Evolutionary conservation across 345 rosid species (phyloP).

Genomic region (Hypericum androsaemum): DNA sequence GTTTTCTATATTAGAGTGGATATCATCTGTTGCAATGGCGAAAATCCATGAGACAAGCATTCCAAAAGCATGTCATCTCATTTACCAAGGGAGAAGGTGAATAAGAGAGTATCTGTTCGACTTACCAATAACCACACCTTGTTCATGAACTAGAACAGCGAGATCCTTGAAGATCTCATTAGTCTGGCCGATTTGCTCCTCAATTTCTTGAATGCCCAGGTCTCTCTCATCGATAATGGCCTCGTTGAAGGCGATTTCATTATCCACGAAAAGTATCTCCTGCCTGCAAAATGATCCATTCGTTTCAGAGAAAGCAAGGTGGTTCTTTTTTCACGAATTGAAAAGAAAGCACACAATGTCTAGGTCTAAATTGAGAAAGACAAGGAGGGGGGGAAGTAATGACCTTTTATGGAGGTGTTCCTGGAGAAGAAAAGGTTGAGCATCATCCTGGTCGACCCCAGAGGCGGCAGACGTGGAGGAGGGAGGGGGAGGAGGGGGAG

Average conservation of each 20-base stretch:
- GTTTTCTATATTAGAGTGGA: slow-evolving; percentile 44
- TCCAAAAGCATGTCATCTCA: not conserved
- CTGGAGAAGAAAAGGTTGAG: not conserved
- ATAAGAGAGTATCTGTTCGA: slow-evolving; percentile 4
- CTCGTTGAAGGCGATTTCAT: slow-evolving; percentile 60
- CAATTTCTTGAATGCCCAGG: slow-evolving; percentile 48
- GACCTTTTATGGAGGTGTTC: not conserved
- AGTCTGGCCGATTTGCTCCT: slow-evolving; percentile 52
- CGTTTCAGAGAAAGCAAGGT: slow-evolving; percentile 3
- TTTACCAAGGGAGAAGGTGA: slow-evolving; percentile 8
- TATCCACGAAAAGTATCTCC: slow-evolving; percentile 42
- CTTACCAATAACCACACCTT: slow-evolving; percentile 58
- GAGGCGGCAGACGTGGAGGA: slow-evolving; percentile 16
- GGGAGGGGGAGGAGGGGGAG: slow-evolving; percentile 35
- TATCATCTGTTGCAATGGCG: slow-evolving; percentile 36
- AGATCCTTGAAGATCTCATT: slow-evolving; percentile 65
- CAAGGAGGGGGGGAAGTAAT: not conserved
- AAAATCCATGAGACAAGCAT: not conserved
- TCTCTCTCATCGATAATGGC: slow-evolving; percentile 66
- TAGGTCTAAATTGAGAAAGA: too few relatives aligned
- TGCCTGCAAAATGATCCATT: slow-evolving; percentile 26
- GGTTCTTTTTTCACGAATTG: slow-evolving; percentile 2
- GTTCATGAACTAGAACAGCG: slow-evolving; percentile 63
- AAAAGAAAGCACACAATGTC: too few relatives aligned
- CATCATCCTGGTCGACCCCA: not conserved